Evolutionary conservation across 306 rosid species (phyloP).

Genomic region (Sechiopsis laciniata): DNA sequence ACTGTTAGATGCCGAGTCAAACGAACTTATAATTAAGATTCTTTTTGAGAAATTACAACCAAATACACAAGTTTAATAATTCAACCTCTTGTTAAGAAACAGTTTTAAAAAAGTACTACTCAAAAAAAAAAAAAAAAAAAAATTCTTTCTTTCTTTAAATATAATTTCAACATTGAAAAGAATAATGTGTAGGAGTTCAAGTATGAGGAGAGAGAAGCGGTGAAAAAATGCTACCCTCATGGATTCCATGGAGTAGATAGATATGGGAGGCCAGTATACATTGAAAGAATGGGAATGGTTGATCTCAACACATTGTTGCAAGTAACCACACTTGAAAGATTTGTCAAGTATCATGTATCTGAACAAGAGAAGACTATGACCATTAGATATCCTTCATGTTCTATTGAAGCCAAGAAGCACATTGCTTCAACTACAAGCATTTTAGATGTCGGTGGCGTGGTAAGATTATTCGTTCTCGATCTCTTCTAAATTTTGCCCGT

Average conservation of each 20-base stretch:
- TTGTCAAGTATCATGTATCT: conserved; percentile 55
- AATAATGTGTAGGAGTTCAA: conserved; percentile 52
- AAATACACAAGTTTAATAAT: too few relatives aligned
- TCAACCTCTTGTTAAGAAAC: too few relatives aligned
- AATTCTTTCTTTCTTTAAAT: too few relatives aligned
- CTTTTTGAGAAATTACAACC: too few relatives aligned
- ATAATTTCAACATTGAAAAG: not conserved
- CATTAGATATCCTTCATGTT: conserved; percentile 73
- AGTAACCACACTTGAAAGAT: conserved; percentile 66
- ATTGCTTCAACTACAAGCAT: conserved; percentile 87
- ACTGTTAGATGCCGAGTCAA: too few relatives aligned
- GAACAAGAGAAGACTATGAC: conserved; percentile 81
- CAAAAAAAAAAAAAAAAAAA: too few relatives aligned
- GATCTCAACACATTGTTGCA: conserved; percentile 57
- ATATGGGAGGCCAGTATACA: conserved; percentile 71
- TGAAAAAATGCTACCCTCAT: conserved; percentile 78
- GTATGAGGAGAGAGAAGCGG: conserved; percentile 58
- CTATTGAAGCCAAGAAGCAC: conserved; percentile 68
- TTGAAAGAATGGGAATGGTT: conserved; percentile 71
- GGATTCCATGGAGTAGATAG: conserved; percentile 87
- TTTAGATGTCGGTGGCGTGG: conserved; percentile 80
- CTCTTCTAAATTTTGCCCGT: not conserved
- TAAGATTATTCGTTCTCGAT: conserved; percentile 27
- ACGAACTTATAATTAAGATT: too few relatives aligned
- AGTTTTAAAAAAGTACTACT: too few relatives aligned